A percentile compares a stretch with the other conserved stretches of the same genome.
phyloP scores from a whole-genome alignment of 495 filamentous ascomycete genomes.

The Xylaria longipes region DNA sequence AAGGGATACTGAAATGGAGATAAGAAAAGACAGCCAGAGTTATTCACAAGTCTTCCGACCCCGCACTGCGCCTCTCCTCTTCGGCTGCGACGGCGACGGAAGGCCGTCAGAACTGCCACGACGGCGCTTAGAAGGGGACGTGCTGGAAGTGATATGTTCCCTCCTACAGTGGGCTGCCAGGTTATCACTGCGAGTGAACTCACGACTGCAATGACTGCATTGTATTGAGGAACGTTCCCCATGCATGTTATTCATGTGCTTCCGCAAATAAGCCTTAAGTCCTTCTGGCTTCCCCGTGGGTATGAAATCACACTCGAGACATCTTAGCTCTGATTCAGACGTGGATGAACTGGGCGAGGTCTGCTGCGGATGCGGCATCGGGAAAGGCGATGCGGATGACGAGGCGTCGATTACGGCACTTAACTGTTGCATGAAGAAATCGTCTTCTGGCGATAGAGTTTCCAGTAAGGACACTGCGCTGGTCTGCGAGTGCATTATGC shows the following conservation, averaged over 20 bases:
- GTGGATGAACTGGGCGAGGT: not conserved
- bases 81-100: not conserved
- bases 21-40: not conserved
- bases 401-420: not conserved
- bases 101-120: not conserved
- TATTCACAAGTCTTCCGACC: not conserved
- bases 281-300: not conserved
- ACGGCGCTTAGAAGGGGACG: not conserved
- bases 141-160: not conserved
- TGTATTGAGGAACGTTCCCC: not conserved
- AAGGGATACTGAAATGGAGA: not conserved
- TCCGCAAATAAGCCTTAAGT: not conserved
- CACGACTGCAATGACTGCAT: not conserved
- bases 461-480: not conserved
- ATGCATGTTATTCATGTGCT: not conserved
- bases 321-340: not conserved
- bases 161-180: not conserved
- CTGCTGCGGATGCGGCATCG: not conserved
- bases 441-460: not conserved
- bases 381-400: not conserved
- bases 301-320: not conserved
- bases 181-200: slow-evolving; percentile 18
- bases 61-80: not conserved
- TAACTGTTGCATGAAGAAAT: not conserved
- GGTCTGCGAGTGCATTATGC: not conserved